Evolutionary conservation across 2,329 filamentous ascomycete genomes (phyloP).

Genomic region (Phyllosticta citribraziliensis): DNA sequence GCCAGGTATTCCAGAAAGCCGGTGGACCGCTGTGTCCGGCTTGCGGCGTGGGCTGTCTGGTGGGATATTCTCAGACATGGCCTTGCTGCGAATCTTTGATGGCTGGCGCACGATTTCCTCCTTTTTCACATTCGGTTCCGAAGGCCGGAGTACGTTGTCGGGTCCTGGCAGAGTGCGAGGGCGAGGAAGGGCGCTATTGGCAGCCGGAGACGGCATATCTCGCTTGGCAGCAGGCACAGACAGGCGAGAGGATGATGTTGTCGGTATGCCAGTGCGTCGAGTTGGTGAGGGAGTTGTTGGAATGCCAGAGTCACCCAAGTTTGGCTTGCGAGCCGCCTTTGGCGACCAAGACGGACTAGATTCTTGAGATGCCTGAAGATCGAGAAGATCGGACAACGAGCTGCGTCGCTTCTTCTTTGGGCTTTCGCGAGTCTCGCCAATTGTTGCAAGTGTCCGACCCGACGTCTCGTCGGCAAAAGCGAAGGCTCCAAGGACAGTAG

Average conservation of each 20-base stretch:
- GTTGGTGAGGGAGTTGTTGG: conserved; percentile 29
- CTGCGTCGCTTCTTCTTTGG: conserved; percentile 77
- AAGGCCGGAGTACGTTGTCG: background rate
- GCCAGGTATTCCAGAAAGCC: background rate
- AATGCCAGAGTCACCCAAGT: conserved; percentile 13
- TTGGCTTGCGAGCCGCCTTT: conserved; percentile 24
- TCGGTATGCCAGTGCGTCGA: conserved; percentile 27
- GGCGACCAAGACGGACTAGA: conserved; percentile 26
- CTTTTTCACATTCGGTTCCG: background rate
- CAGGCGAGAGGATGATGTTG: conserved; percentile 31
- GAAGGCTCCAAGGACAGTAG: conserved; percentile 39
- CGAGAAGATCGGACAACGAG: conserved; percentile 77
- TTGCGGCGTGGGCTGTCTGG: background rate
- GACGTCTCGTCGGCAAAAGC: conserved; percentile 37
- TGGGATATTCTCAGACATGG: conserved; percentile 5
- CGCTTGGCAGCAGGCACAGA: conserved; percentile 16
- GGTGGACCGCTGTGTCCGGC: background rate
- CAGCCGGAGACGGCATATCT: conserved; percentile 2
- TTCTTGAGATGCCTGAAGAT: conserved; percentile 47
- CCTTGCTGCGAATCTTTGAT: conserved; percentile 3
- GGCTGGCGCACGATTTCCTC: background rate
- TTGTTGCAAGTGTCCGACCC: conserved; percentile 29
- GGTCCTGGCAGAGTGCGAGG: background rate
- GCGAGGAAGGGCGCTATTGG: conserved; percentile 3
- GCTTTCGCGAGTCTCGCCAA: conserved; percentile 36